Conservation (phyloP, 1,284 basidiomycete species). For the Trametes hirsuta region DNA sequence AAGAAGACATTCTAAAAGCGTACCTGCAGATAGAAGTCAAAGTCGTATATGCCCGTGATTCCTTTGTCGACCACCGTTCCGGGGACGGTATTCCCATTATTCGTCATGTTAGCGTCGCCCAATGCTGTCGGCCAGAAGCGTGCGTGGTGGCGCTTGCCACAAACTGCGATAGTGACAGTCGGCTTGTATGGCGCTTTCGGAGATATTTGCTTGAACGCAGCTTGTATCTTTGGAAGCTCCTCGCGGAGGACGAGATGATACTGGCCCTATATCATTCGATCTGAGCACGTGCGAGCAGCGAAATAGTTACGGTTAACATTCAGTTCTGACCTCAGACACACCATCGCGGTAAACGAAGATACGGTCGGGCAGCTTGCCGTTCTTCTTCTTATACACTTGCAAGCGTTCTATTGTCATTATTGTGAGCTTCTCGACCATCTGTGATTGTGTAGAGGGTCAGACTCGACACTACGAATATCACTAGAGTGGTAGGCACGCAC, state of each 20-base stretch:
- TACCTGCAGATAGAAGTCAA: slow-evolving; percentile 77
- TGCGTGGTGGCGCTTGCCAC: slow-evolving; percentile 81
- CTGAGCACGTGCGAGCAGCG: background rate
- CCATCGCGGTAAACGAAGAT: slow-evolving; percentile 77
- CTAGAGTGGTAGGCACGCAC: slow-evolving; percentile 39
- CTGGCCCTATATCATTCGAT: slow-evolving; percentile 55
- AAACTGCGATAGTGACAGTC: slow-evolving; percentile 70
- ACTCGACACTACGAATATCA: background rate
- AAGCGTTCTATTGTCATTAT: slow-evolving; percentile 74
- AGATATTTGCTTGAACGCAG: slow-evolving; percentile 59
- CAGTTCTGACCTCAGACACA: slow-evolving; percentile 64
- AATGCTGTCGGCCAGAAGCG: slow-evolving; percentile 61
- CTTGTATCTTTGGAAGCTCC: slow-evolving; percentile 60
- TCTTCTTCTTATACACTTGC: slow-evolving; percentile 55
- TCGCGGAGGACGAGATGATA: slow-evolving; percentile 59
- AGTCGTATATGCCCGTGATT: slow-evolving; percentile 69
- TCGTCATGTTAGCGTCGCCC: slow-evolving; percentile 43
- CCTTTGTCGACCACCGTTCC: slow-evolving; percentile 79
- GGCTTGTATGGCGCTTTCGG: slow-evolving; percentile 56
- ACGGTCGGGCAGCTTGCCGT: slow-evolving; percentile 55
- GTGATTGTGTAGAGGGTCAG: background rate
- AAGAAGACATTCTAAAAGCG: background rate
- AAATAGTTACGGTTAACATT: background rate
- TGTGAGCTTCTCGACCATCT: slow-evolving; percentile 70
- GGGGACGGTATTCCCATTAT: slow-evolving; percentile 72